Base-by-base conservation (phyloP, 1,284 basidiomycete species). In the Melanopsichium pennsylvanicum region DNA sequence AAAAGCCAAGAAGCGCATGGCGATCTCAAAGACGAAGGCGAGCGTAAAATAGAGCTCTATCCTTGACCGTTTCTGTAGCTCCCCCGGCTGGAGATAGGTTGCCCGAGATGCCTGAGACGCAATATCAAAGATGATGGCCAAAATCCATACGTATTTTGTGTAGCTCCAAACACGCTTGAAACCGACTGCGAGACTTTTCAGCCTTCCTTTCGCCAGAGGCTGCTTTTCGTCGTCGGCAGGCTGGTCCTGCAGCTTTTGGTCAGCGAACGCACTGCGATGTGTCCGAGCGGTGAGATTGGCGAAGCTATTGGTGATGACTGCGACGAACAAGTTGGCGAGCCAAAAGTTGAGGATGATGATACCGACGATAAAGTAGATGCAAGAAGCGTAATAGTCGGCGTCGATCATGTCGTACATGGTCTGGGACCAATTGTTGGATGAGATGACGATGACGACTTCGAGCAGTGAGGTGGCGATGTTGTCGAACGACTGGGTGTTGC, bases 281-380 rank as follows among this genome's bases (percentile, higher is more conserved):
- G 94, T 97, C 72, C 92, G 88, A 6, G 88, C 86, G 18, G 92
- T 86, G 62, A 97, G 95, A 13, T 90, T 91, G 21, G 88, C 89
- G 81, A 98, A 98, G 0, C 92, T 93, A 81, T 93, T 92, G 36
- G 93, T 93, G 72, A 97, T 96, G 36, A 97, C 94, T 25, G 94
- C 95, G 57, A 97, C 92, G 80, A 97, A 91, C 57, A 96, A 83
- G 80, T 96, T 95, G 84, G 95, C 90, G 52, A 97, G 68, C 77
- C 76, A 81, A 37, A 81, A 81, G 63, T 78, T 79, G 55, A 78
- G 64, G 41, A 76, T 42, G 52, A 81, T 72, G 40, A 81, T 59
- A 25, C 88, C 89, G 48, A 89, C 82, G 70, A 97, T 89, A 83
- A 93, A 97, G 83, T 93, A 97, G 63, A 93, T 83, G 71, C 87